These are phyloP conservation scores for Penicillium cosmopolitanum DNA, from an alignment of 495 filamentous ascomycete genomes.

Conservation along the genomic window DNA sequence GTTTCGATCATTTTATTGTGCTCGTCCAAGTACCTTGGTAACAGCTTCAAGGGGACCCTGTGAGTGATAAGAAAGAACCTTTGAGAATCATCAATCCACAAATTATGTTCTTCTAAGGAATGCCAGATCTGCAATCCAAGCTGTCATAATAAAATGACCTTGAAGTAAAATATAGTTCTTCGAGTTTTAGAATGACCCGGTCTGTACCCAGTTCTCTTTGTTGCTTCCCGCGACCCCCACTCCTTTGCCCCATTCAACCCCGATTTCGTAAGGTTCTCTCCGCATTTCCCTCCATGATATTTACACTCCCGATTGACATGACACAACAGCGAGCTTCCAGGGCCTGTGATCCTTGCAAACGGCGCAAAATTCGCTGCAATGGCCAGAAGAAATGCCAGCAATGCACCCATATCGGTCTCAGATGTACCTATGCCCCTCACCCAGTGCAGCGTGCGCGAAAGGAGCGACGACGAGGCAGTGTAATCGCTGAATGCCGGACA, in stretches of 20 bases:
- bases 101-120: too few relatives aligned
- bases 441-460: slow-evolving; percentile 26
- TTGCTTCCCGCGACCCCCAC: too few relatives aligned
- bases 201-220: too few relatives aligned
- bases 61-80: background rate
- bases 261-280: too few relatives aligned
- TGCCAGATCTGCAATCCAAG: too few relatives aligned
- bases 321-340: slow-evolving; percentile 5
- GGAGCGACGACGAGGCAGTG: slow-evolving; percentile 24
- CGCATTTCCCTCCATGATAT: too few relatives aligned
- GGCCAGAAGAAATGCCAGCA: slow-evolving; percentile 34
- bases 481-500: slow-evolving; percentile 27
- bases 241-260: too few relatives aligned
- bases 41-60: background rate
- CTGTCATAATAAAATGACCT: too few relatives aligned
- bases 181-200: too few relatives aligned
- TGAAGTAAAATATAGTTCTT: too few relatives aligned
- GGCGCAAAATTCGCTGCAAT: slow-evolving; percentile 82
- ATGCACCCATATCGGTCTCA: slow-evolving; percentile 32
- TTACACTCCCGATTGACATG: background rate
- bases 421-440: slow-evolving; percentile 30
- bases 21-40: background rate
- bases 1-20: background rate
- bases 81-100: background rate
- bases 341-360: slow-evolving; percentile 74